Conservation (phyloP, 371 early-diverging fungal species). For the Saksenaea vasiformis region DNA sequence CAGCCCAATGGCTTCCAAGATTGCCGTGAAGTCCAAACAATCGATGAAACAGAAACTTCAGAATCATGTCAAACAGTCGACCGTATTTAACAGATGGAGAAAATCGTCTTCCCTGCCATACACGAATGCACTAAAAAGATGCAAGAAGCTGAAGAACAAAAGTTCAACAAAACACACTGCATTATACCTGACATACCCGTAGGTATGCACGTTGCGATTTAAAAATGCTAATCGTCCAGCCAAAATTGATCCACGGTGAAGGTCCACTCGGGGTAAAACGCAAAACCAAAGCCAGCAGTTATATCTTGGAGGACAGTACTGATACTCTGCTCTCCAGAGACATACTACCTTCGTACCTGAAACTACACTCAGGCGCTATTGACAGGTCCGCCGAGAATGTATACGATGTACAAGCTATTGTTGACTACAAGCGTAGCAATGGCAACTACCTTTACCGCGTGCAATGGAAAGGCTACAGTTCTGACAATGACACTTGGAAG, state of each 20-base stretch:
- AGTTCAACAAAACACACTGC: not conserved
- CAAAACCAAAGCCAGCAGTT: conserved; percentile 9
- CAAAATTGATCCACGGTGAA: conserved; percentile 4
- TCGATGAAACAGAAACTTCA: not conserved
- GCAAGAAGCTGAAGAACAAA: not conserved
- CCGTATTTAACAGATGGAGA: conserved; percentile 3
- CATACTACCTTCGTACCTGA: conserved; percentile 3
- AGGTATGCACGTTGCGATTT: conserved; percentile 5
- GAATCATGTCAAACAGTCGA: not conserved
- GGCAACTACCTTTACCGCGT: conserved; percentile 6
- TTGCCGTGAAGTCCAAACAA: not conserved
- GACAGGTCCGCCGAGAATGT: not conserved
- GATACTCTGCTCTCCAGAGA: conserved; percentile 4
- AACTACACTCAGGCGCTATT: conserved; percentile 11
- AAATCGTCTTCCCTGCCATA: conserved; percentile 15
- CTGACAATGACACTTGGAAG: conserved; percentile 6
- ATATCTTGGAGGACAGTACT: conserved; percentile 7
- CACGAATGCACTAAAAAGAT: not conserved
- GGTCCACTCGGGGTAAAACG: conserved; percentile 12
- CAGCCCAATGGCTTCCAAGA: conserved; percentile 13
- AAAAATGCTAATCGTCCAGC: not conserved
- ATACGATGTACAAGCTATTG: no score
- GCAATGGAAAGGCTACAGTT: conserved; percentile 12
- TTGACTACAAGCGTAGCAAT: not conserved
- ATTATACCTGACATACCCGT: conserved; percentile 8